Evolutionary conservation across 495 filamentous ascomycete species (phyloP).

Genomic region (Aspergillus steynii): DNA sequence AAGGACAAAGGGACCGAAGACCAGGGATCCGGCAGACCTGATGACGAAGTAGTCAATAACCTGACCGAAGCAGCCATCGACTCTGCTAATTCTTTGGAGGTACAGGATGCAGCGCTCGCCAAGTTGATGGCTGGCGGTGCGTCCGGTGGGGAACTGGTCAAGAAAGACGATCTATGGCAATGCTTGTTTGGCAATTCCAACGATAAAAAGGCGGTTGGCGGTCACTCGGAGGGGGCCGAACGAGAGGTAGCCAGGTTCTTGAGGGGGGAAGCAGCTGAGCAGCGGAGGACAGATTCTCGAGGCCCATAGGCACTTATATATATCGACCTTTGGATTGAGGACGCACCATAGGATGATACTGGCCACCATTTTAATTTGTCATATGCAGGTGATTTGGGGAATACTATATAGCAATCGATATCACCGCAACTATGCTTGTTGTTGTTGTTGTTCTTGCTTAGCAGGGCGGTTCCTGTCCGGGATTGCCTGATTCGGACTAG

Average conservation of each 20-base stretch:
- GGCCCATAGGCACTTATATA: no score
- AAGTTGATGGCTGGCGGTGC: constrained; percentile 68
- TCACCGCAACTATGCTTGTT: no score
- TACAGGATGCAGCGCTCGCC: constrained; percentile 66
- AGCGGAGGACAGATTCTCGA: constrained; percentile 25
- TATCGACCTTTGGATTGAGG: no score
- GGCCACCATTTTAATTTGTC: no score
- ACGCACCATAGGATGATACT: no score
- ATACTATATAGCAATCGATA: neutral
- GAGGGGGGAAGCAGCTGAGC: constrained; percentile 49
- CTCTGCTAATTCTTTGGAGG: constrained; percentile 77
- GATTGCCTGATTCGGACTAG: no score
- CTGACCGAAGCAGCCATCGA: constrained; percentile 65
- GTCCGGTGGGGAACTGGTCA: constrained; percentile 78
- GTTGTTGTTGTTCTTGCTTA: no score
- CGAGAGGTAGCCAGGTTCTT: constrained; percentile 45
- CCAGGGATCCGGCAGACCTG: constrained; percentile 18
- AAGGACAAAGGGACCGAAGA: constrained; percentile 32
- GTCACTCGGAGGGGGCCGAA: constrained; percentile 29
- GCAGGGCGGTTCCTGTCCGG: no score
- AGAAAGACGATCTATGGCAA: constrained; percentile 79
- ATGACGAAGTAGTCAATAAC: constrained; percentile 28
- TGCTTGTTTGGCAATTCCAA: constrained; percentile 71
- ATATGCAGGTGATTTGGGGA: neutral
- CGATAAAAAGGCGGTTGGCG: constrained; percentile 25